Evolutionary conservation across 495 filamentous ascomycete genomes (phyloP).

Genomic region (Pyrenula massariospora): DNA sequence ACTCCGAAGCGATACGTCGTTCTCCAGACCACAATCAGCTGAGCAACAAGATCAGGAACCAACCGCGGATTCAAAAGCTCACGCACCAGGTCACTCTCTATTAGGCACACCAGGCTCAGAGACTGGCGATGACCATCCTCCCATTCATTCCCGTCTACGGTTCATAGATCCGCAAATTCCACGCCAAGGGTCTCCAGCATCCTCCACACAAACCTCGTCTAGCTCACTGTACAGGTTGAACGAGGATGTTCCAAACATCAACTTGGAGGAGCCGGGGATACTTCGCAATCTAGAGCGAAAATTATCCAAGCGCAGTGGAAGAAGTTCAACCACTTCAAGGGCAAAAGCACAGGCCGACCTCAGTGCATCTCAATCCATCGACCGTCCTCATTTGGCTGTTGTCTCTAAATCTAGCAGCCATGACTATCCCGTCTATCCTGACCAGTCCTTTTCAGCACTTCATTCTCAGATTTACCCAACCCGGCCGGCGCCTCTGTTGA

Average conservation of each 20-base stretch:
- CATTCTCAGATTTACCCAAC: slow-evolving; percentile 37
- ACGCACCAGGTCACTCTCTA: neutral
- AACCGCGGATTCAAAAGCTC: neutral
- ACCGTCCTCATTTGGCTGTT: neutral
- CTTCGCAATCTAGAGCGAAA: neutral
- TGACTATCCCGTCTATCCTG: slow-evolving; percentile 39
- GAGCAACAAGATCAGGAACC: neutral
- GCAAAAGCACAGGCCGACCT: neutral
- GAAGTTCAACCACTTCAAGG: neutral
- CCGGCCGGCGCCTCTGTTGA: slow-evolving; percentile 25
- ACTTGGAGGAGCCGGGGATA: neutral
- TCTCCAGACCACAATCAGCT: neutral
- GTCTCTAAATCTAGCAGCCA: neutral
- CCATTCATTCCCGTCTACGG: neutral
- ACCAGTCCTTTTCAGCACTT: slow-evolving; percentile 39
- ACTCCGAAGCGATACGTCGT: neutral
- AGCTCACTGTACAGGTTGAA: slow-evolving; percentile 35
- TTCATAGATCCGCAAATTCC: neutral
- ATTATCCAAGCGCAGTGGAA: neutral
- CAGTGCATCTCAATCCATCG: neutral
- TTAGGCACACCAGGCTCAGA: neutral
- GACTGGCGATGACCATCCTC: neutral
- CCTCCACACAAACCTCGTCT: slow-evolving; percentile 32
- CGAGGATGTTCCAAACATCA: slow-evolving; percentile 14
- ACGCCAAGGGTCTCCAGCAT: slow-evolving; percentile 3